These are phyloP conservation scores for Fraxinus excelsior DNA, from an alignment of 257 asterid genomes.

Conservation along the genomic window DNA sequence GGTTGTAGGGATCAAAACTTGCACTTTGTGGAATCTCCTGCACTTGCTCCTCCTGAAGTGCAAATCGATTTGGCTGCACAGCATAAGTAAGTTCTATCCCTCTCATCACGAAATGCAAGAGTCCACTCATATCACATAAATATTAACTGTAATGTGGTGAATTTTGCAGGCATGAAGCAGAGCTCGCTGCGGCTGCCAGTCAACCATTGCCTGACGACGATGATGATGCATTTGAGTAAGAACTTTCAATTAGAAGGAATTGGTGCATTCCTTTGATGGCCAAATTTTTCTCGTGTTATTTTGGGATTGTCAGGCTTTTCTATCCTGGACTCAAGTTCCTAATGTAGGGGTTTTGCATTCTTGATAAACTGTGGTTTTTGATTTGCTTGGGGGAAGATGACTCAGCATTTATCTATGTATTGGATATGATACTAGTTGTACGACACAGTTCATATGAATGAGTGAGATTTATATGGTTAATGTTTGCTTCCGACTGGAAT, in stretches of 20 bases:
- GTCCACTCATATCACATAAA: neutral
- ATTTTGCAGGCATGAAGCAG: conserved; percentile 57
- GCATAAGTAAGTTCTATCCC: conserved; percentile 46
- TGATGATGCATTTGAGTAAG: conserved; percentile 63
- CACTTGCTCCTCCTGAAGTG: conserved; percentile 90
- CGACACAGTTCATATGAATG: too few relatives aligned
- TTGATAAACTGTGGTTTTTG: too few relatives aligned
- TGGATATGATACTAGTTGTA: too few relatives aligned
- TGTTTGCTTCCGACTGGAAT: too few relatives aligned
- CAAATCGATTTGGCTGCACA: conserved; percentile 71
- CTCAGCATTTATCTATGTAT: too few relatives aligned
- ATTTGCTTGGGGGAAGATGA: too few relatives aligned
- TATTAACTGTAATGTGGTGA: neutral
- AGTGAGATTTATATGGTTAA: too few relatives aligned
- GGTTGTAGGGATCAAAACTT: conserved; percentile 58
- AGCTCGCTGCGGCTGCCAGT: conserved; percentile 53
- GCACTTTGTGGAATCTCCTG: conserved; percentile 87
- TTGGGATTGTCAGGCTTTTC: conserved; percentile 21
- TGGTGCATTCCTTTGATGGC: neutral
- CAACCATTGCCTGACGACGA: conserved; percentile 88
- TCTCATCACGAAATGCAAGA: neutral
- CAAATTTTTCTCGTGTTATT: conserved; percentile 6
- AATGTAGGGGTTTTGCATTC: too few relatives aligned
- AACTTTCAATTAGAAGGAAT: neutral
- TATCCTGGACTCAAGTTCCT: conserved; percentile 1